A percentile compares a stretch with the other conserved stretches of the same genome.
phyloP scores from a whole-genome alignment of 2,329 filamentous ascomycete genomes.

The Fusarium tupiense region DNA sequence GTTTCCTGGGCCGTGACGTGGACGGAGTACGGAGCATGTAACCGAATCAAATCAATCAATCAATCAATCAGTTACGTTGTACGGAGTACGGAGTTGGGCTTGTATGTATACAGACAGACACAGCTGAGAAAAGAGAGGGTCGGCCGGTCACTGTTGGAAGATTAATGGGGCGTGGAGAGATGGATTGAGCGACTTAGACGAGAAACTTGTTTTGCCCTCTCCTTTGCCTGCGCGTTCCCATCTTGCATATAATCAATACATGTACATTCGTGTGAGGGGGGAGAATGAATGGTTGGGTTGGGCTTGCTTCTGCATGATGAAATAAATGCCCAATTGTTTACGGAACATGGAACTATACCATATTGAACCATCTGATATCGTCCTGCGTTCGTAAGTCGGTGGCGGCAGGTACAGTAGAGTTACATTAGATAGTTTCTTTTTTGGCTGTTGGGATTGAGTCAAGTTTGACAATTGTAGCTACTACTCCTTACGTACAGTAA shows the following conservation, averaged over 20 bases:
- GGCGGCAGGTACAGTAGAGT: neutral
- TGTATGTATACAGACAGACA: neutral
- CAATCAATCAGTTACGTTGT: neutral
- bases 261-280: neutral
- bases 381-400: neutral
- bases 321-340: constrained; percentile 6
- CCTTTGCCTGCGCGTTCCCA: neutral
- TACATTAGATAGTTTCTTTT: neutral
- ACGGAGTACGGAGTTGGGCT: neutral
- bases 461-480: neutral
- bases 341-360: neutral
- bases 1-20: constrained; percentile 9
- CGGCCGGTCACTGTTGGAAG: constrained; percentile 9
- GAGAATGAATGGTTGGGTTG: neutral
- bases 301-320: constrained; percentile 15
- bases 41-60: constrained; percentile 7
- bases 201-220: constrained; percentile 12
- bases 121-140: constrained; percentile 12
- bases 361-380: constrained; percentile 3
- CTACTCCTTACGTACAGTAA: neutral
- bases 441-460: neutral
- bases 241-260: neutral
- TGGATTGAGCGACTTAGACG: neutral
- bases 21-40: neutral
- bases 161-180: constrained; percentile 12